Percentiles rank a stretch among this genome's conserved stretches.
Conservation (phyloP, 2,329 filamentous ascomycete species). For the Huntiella moniliformis region DNA sequence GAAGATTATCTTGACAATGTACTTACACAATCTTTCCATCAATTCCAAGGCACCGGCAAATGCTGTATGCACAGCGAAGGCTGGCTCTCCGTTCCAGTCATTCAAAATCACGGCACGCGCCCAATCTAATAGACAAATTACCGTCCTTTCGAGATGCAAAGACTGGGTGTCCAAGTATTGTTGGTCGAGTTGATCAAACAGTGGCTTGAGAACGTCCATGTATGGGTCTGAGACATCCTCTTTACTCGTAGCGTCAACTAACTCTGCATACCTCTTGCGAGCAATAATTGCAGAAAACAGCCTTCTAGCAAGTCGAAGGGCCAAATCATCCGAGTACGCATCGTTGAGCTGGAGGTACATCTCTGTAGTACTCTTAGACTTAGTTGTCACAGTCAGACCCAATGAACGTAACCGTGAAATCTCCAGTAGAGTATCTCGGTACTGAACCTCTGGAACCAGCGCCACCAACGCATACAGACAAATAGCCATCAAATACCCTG, state of each 20-base stretch:
- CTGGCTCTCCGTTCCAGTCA: slow-evolving; percentile 61
- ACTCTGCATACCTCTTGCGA: slow-evolving; percentile 30
- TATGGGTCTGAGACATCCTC: slow-evolving; percentile 19
- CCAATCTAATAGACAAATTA: slow-evolving; percentile 44
- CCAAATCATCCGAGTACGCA: slow-evolving; percentile 40
- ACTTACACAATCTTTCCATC: slow-evolving; percentile 53
- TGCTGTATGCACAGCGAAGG: slow-evolving; percentile 48
- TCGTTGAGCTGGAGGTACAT: slow-evolving; percentile 34
- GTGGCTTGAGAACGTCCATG: slow-evolving; percentile 26
- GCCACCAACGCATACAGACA: slow-evolving; percentile 45
- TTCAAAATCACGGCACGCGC: slow-evolving; percentile 54
- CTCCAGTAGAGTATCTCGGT: slow-evolving; percentile 32
- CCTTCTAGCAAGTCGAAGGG: slow-evolving; percentile 37
- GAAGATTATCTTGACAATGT: neutral
- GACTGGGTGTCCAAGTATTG: slow-evolving; percentile 19
- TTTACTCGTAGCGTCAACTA: slow-evolving; percentile 17
- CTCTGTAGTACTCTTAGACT: slow-evolving; percentile 8
- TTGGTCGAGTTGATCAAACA: slow-evolving; percentile 36
- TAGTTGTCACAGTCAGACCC: slow-evolving; percentile 29
- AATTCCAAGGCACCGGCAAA: slow-evolving; percentile 63
- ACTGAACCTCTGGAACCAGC: slow-evolving; percentile 31
- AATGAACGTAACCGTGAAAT: slow-evolving; percentile 41
- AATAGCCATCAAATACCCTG: slow-evolving; percentile 36
- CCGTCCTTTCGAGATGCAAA: slow-evolving; percentile 8
- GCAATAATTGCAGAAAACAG: slow-evolving; percentile 38